Conservation (phyloP, 1,139 yeast species). For the Casaregolazyma suthepensis region DNA sequence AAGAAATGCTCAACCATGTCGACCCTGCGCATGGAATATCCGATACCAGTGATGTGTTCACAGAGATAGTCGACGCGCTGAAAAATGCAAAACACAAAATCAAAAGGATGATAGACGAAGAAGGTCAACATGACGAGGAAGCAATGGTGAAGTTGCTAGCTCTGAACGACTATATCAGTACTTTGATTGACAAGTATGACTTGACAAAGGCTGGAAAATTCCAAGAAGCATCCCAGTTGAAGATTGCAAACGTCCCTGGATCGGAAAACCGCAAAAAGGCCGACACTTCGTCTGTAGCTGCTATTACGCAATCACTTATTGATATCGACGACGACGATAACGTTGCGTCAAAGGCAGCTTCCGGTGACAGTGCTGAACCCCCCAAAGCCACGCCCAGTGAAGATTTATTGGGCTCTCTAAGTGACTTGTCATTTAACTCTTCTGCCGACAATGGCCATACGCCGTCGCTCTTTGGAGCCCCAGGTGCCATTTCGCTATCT, state of each 20-base stretch:
- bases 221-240: conserved; percentile 53
- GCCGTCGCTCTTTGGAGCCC: conserved; percentile 37
- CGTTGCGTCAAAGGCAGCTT: conserved; percentile 27
- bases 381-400: conserved; percentile 26
- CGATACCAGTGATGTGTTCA: conserved; percentile 46
- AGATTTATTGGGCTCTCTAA: conserved; percentile 67
- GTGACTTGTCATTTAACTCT: conserved; percentile 47
- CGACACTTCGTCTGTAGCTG: conserved; percentile 30
- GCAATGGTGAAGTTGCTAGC: conserved; percentile 60
- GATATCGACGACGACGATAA: conserved; percentile 66
- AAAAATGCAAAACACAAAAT: conserved; percentile 85
- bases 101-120: conserved; percentile 73
- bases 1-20: conserved; percentile 74
- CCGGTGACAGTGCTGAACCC: background rate
- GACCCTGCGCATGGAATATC: conserved; percentile 45
- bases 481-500: conserved; percentile 26
- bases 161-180: conserved; percentile 72
- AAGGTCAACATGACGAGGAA: conserved; percentile 45
- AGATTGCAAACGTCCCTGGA: conserved; percentile 32
- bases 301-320: conserved; percentile 48
- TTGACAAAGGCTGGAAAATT: conserved; percentile 60
- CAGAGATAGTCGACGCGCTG: conserved; percentile 71
- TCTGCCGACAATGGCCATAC: conserved; percentile 29
- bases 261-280: conserved; percentile 32
- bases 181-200: conserved; percentile 61